phyloP scores from a whole-genome alignment of 2,329 filamentous ascomycete species.

The Westerdykella ornata region DNA sequence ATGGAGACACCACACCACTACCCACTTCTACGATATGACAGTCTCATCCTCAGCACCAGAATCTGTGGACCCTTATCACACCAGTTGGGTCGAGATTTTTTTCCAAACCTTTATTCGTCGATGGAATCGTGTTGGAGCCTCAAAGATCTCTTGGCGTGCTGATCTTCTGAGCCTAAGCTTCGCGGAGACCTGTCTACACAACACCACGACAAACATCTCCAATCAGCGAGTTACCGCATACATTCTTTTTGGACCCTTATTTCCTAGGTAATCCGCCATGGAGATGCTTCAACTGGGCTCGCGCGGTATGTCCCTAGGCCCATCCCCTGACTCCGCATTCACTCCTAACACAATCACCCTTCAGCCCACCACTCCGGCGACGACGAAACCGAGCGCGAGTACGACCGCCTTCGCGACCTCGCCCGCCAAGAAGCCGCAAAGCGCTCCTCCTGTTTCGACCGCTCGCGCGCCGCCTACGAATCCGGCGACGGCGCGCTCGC shows the following conservation, averaged over 20 bases:
- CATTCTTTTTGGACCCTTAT: not conserved
- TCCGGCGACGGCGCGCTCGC: constrained; percentile 76
- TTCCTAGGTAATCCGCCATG: constrained; percentile 12
- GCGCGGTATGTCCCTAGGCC: constrained; percentile 24
- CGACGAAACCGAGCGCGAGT: constrained; percentile 62
- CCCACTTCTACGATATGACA: no score
- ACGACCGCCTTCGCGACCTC: constrained; percentile 79
- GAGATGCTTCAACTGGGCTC: constrained; percentile 34
- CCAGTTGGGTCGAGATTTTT: no score
- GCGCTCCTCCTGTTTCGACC: constrained; percentile 68
- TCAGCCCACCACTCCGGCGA: constrained; percentile 22
- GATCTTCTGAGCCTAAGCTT: not conserved
- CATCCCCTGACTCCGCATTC: not conserved
- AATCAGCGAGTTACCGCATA: not conserved
- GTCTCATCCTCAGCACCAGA: no score
- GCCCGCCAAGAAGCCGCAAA: constrained; percentile 75
- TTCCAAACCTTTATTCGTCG: no score
- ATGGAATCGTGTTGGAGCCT: no score
- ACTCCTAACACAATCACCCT: constrained; percentile 5
- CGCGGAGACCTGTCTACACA: not conserved
- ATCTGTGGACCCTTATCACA: not conserved
- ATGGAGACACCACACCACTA: no score
- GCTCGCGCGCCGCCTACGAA: constrained; percentile 66
- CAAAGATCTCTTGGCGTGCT: not conserved
- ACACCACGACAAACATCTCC: not conserved